Evolutionary conservation across 306 rosid species (phyloP).

Genomic region (Luffa aegyptiaca): DNA sequence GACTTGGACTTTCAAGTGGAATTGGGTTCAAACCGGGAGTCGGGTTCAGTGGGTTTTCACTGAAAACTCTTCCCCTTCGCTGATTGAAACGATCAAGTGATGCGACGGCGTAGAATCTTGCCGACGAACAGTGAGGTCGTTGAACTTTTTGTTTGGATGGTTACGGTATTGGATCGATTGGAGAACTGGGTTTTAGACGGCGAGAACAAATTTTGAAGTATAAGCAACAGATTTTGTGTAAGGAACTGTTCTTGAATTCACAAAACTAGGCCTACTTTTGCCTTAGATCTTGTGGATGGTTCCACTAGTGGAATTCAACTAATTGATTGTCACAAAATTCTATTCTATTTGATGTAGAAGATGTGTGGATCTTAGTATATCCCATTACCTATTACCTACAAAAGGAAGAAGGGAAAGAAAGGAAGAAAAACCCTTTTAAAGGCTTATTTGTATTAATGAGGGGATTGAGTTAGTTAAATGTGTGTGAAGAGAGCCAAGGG

Average conservation of each 20-base stretch:
- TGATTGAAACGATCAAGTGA: not conserved
- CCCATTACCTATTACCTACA: no score
- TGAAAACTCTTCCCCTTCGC: not conserved
- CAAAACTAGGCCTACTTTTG: not conserved
- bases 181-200: not conserved
- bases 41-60: not conserved
- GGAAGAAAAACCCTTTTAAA: no score
- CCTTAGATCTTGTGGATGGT: not conserved
- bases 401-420: no score
- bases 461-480: no score
- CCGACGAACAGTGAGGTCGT: not conserved
- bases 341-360: not conserved
- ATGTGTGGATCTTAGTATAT: not conserved
- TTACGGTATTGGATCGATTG: constrained; percentile 1
- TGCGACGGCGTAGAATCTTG: not conserved
- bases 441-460: no score
- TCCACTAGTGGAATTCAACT: not conserved
- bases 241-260: not conserved
- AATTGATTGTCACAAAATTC: not conserved
- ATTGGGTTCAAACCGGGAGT: not conserved
- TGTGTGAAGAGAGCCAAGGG: no score
- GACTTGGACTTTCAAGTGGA: not conserved
- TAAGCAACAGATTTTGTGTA: not conserved
- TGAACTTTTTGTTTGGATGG: not conserved
- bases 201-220: not conserved